Conservation (phyloP, 352 stramenopile species). For the Elongisporangium senticosum region DNA sequence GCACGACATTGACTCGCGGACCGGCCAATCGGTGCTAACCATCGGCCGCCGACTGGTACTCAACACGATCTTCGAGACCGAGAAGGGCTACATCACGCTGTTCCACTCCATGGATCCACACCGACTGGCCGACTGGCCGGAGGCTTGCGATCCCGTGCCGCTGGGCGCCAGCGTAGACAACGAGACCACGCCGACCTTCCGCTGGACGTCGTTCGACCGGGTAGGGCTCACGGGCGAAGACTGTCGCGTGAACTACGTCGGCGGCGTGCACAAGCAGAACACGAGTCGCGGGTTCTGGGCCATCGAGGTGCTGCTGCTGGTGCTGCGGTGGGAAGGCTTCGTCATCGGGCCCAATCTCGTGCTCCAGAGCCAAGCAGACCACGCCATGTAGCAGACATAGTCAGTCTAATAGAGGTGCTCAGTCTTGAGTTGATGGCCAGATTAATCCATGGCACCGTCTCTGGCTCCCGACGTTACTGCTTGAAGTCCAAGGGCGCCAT, state of each 20-base stretch:
- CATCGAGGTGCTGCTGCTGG: constrained; percentile 40
- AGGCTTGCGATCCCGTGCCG: background rate
- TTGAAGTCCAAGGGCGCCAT: background rate
- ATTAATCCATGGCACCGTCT: too few relatives aligned
- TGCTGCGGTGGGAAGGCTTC: constrained; percentile 34
- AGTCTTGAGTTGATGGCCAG: too few relatives aligned
- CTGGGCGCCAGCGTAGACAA: background rate
- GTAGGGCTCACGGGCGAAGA: constrained; percentile 5
- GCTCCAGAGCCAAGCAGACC: constrained; percentile 7
- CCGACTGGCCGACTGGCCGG: background rate
- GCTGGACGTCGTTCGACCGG: background rate
- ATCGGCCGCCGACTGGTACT: background rate
- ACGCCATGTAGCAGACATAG: too few relatives aligned
- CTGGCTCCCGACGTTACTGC: background rate
- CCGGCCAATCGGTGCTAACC: background rate
- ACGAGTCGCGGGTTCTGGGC: constrained; percentile 44
- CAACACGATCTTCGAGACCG: background rate
- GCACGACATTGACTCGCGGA: background rate
- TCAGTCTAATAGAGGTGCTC: too few relatives aligned
- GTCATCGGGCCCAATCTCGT: constrained; percentile 38
- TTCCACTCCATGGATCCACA: background rate
- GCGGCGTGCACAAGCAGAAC: constrained; percentile 23
- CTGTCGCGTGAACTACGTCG: constrained; percentile 38
- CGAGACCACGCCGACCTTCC: background rate
- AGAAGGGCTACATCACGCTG: background rate